Base-by-base conservation (phyloP, 2,329 filamentous ascomycete genomes). In the Fusarium devonianum region DNA sequence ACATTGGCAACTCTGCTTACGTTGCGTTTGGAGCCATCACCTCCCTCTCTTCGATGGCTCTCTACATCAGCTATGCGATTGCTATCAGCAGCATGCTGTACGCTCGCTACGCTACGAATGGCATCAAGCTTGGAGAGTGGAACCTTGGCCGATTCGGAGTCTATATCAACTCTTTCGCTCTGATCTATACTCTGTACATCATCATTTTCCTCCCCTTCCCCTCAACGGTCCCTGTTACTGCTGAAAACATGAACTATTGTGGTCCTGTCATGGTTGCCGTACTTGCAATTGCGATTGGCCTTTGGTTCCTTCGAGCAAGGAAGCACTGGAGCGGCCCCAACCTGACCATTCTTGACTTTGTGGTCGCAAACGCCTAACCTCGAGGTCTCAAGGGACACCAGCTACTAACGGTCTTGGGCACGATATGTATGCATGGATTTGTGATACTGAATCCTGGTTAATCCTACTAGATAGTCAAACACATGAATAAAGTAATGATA, bases 121-220 rank as follows among this genome's bases (percentile, higher is more conserved):
- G 19, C 0, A 26, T 64, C 14, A 61, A 64, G 16, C 46, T 64
- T 8, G 62, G 61, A 9, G 61, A 64, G 28, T 64, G 61, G 62
- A 64, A 64, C 32, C 49, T 64, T 0, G 61, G 61, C 2, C 42
- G 49, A 2, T 63, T 45, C 0, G 59, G 62, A 1, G 17, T 61
- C 7, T 39, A 51, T 4, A 11, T 63, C 13, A 64, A 64, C 18
- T 4, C 38, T 1, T 64, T 64, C 19, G 62, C 62, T 14, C 33
- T 64, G 16, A 22, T 61, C 2, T 64, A 64, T 12, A 64, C 62
- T 5, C 33, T 64, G 1, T 64, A 64, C 2, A 48, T 64, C 5
- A 64, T 64, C 4, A 34, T 64, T 9, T 64, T 64, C 37, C 61
- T 64, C 10, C 62, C 61, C 7, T 64, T 64, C 40, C 61, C 61